Evolutionary conservation across 352 stramenopile genomes (phyloP).

Genomic region (Phytophthora brassicae): DNA sequence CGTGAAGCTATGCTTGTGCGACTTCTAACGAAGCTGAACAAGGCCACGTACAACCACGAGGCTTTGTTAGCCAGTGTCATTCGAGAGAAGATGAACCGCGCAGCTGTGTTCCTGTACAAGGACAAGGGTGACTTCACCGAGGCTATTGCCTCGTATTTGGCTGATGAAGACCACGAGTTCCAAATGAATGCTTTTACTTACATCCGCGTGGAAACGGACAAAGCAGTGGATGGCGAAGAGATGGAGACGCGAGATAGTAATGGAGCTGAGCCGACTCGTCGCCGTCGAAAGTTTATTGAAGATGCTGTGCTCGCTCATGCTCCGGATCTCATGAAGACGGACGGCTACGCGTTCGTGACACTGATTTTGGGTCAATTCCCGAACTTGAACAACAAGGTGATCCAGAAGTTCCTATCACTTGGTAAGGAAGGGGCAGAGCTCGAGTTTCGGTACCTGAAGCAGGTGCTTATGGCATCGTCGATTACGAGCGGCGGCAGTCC

Average conservation of each 20-base stretch:
- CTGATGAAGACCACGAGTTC: slow-evolving; percentile 79
- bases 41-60: slow-evolving; percentile 79
- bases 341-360: slow-evolving; percentile 88
- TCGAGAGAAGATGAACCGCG: slow-evolving; percentile 79
- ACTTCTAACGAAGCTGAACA: slow-evolving; percentile 81
- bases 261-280: slow-evolving; percentile 30
- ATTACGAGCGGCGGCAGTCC: slow-evolving; percentile 43
- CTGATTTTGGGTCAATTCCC: slow-evolving; percentile 86
- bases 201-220: slow-evolving; percentile 67
- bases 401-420: slow-evolving; percentile 82
- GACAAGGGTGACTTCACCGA: slow-evolving; percentile 72
- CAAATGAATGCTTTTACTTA: slow-evolving; percentile 86
- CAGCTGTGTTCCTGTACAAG: slow-evolving; percentile 82
- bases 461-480: slow-evolving; percentile 67
- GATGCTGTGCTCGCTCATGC: slow-evolving; percentile 75
- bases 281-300: slow-evolving; percentile 71
- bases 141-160: slow-evolving; percentile 80
- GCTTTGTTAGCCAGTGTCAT: slow-evolving; percentile 73
- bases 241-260: slow-evolving; percentile 44
- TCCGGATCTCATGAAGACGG: slow-evolving; percentile 85
- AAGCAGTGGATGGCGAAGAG: slow-evolving; percentile 44
- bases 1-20: slow-evolving; percentile 85
- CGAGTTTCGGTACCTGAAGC: slow-evolving; percentile 82
- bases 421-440: slow-evolving; percentile 74
- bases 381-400: slow-evolving; percentile 84